phyloP scores from a whole-genome alignment of 2,329 filamentous ascomycete species.

The Aspergillus sp. region DNA sequence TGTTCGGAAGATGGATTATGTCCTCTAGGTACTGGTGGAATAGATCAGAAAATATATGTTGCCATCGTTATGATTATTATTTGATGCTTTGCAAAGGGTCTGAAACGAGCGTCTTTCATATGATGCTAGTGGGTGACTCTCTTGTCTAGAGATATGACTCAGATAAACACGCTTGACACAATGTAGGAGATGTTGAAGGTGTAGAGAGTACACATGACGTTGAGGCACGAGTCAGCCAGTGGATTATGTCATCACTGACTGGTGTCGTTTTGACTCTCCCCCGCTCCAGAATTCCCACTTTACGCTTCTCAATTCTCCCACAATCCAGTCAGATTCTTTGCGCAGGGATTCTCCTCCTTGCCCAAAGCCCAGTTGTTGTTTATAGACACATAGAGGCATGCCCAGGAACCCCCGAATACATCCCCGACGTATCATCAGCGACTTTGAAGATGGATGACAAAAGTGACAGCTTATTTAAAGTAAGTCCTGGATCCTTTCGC shows the following conservation, averaged over 20 bases:
- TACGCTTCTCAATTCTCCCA: background rate
- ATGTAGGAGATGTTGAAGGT: no score
- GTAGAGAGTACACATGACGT: no score
- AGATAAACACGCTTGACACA: no score
- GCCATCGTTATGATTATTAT: no score
- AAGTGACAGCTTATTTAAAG: conserved; percentile 13
- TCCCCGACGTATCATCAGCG: conserved; percentile 15
- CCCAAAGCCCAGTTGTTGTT: background rate
- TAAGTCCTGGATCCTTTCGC: conserved; percentile 7
- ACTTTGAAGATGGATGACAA: conserved; percentile 26
- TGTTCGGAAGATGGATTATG: no score
- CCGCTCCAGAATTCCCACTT: background rate
- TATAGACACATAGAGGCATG: conserved; percentile 16
- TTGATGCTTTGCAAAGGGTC: no score
- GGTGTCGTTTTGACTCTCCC: background rate
- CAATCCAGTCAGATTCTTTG: background rate
- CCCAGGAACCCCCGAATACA: conserved; percentile 11
- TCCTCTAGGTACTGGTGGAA: no score
- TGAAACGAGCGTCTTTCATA: no score
- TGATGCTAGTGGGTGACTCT: no score
- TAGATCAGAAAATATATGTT: no score
- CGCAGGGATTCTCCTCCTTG: conserved; percentile 1
- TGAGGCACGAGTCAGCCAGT: background rate
- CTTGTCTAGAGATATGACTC: no score
- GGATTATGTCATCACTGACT: conserved; percentile 4